These are phyloP conservation scores for Cucurbitaria berberidis DNA, from an alignment of 2,329 filamentous ascomycete species.

Conservation along the genomic window DNA sequence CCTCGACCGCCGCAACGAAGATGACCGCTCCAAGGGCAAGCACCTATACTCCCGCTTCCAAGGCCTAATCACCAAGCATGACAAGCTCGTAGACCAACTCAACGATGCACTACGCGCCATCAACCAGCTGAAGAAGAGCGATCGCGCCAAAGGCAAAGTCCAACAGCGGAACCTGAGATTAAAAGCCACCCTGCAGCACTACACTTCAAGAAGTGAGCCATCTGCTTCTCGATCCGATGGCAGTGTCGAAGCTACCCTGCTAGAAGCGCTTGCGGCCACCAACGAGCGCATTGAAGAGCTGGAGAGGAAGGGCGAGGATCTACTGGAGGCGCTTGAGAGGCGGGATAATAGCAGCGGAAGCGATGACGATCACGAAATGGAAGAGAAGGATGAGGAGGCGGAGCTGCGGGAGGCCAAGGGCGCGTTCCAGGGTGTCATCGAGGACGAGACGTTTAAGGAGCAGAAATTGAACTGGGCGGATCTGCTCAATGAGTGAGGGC, in stretches of 20 bases:
- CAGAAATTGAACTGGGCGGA: constrained; percentile 15
- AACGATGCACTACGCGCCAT: constrained; percentile 8
- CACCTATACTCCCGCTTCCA: constrained; percentile 2
- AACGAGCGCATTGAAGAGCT: constrained; percentile 22
- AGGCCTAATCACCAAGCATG: constrained; percentile 1
- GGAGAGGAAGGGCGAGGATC: constrained; percentile 11
- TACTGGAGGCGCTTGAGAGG: constrained; percentile 18
- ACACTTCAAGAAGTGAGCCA: background rate
- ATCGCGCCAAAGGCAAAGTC: constrained; percentile 23
- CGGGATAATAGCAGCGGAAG: constrained; percentile 4
- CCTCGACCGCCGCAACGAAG: constrained; percentile 5
- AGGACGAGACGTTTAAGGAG: constrained; percentile 20
- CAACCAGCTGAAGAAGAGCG: constrained; percentile 17
- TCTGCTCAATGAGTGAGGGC: constrained; percentile 11
- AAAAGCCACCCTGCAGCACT: constrained; percentile 13
- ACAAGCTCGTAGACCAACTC: constrained; percentile 12
- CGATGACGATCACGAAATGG: constrained; percentile 10
- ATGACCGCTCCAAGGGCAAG: background rate
- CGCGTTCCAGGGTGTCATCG: constrained; percentile 17
- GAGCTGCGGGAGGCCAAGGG: constrained; percentile 10
- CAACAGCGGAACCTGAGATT: constrained; percentile 21
- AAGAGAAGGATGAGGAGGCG: background rate
- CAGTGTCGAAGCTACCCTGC: constrained; percentile 9
- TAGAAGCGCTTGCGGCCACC: constrained; percentile 19
- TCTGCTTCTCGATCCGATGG: background rate